phyloP scores from a whole-genome alignment of 129 eudicot species.

The Ambrosia trifida region DNA sequence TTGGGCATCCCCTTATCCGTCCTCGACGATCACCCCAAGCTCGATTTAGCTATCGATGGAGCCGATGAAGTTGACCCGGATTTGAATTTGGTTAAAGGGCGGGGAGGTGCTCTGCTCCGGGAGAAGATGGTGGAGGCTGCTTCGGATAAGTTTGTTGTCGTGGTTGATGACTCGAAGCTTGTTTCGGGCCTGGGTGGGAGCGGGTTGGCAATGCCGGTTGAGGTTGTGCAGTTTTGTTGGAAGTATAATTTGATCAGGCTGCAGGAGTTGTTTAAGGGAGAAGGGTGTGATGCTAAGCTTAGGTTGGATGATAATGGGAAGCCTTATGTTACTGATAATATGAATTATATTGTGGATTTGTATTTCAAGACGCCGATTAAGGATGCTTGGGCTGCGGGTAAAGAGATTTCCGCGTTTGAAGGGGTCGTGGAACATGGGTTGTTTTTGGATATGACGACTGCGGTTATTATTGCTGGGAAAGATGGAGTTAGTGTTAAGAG shows the following conservation, averaged over 20 bases:
- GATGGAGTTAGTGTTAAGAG: slow-evolving; percentile 73
- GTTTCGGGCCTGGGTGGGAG: slow-evolving; percentile 84
- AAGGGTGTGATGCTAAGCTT: slow-evolving; percentile 79
- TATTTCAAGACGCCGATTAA: slow-evolving; percentile 83
- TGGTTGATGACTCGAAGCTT: slow-evolving; percentile 79
- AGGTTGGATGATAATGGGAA: slow-evolving; percentile 74
- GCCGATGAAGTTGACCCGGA: slow-evolving; percentile 96
- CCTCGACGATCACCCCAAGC: slow-evolving; percentile 72
- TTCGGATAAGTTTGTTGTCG: slow-evolving; percentile 73
- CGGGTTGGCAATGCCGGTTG: slow-evolving; percentile 98
- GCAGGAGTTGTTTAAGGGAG: slow-evolving; percentile 62
- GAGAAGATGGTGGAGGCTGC: slow-evolving; percentile 99
- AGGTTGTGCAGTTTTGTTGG: slow-evolving; percentile 97
- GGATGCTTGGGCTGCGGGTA: slow-evolving; percentile 74
- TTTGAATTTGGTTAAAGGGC: slow-evolving; percentile 84
- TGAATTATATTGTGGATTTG: slow-evolving; percentile 87
- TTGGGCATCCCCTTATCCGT: slow-evolving; percentile 73
- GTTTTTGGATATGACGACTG: slow-evolving; percentile 91
- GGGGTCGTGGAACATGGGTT: slow-evolving; percentile 99
- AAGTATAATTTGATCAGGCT: slow-evolving; percentile 71
- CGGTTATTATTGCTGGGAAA: slow-evolving; percentile 81
- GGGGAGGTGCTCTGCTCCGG: slow-evolving; percentile 85
- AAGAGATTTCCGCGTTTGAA: slow-evolving; percentile 69
- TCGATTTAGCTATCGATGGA: slow-evolving; percentile 94
- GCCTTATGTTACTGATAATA: slow-evolving; percentile 92